Evolutionary conservation across 2,329 filamentous ascomycete species (phyloP).

Genomic region (Cladosporium sp.): DNA sequence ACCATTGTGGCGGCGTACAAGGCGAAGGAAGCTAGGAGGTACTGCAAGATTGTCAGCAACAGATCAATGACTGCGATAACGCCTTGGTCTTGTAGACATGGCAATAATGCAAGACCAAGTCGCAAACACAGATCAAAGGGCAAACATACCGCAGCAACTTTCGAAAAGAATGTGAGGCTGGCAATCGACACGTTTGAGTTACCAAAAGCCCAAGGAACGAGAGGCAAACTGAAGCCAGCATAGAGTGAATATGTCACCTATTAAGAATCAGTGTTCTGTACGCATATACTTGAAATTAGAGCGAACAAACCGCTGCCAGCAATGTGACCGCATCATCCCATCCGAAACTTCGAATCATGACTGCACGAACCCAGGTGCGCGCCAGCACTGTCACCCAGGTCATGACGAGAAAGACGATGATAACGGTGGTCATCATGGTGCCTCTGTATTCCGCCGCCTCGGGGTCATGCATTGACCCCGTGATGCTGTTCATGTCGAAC

Average conservation of each 20-base stretch:
- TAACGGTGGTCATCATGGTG: conserved; percentile 8
- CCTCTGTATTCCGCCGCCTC: conserved; percentile 1
- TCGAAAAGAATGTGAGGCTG: background rate
- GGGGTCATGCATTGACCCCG: background rate
- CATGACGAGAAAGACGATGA: conserved; percentile 29
- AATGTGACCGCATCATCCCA: conserved; percentile 42
- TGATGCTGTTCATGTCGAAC: background rate
- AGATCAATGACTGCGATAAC: background rate
- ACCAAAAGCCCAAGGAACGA: conserved; percentile 3
- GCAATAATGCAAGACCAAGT: too few species aligned
- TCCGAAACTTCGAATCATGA: conserved; percentile 37
- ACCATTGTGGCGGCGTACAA: conserved; percentile 39
- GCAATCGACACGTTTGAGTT: background rate
- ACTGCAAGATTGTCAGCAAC: conserved; percentile 18
- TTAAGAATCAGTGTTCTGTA: conserved; percentile 6
- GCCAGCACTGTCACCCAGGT: conserved; percentile 37
- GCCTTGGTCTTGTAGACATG: background rate
- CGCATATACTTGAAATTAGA: background rate
- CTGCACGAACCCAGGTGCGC: conserved; percentile 37
- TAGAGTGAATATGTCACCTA: conserved; percentile 7
- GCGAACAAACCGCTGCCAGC: conserved; percentile 33
- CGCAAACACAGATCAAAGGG: background rate
- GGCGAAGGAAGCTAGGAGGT: conserved; percentile 30
- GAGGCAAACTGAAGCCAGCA: conserved; percentile 12
- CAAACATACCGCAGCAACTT: background rate